Evolutionary conservation across 345 rosid genomes (phyloP).

Genomic region (Dipteronia sinensis): DNA sequence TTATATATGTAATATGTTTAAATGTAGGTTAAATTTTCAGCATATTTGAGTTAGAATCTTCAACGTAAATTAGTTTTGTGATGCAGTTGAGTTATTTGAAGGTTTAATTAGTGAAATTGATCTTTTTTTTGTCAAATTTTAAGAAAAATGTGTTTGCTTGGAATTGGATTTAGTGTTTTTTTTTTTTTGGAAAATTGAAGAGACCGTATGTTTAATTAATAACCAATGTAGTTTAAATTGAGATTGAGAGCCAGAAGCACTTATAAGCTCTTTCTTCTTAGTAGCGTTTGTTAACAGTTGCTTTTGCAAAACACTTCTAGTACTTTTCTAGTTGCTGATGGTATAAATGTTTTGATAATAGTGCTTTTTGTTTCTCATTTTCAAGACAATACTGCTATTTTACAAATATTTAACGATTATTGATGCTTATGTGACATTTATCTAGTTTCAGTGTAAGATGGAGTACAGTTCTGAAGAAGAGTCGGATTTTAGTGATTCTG

Average conservation of each 20-base stretch:
- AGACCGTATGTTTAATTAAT: neutral
- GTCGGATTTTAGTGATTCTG: constrained; percentile 84
- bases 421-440: neutral
- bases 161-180: neutral
- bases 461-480: constrained; percentile 63
- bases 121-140: too few relatives aligned
- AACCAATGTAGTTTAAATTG: neutral
- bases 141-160: neutral
- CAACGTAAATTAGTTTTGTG: neutral
- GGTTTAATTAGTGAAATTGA: neutral
- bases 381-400: neutral
- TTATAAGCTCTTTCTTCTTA: neutral
- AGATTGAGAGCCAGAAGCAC: neutral
- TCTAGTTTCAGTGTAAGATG: constrained; percentile 40
- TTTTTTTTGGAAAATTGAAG: neutral
- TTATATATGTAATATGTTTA: too few relatives aligned
- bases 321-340: neutral
- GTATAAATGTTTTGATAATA: neutral
- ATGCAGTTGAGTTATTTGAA: neutral
- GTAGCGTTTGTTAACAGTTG: neutral
- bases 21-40: neutral
- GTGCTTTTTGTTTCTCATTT: neutral
- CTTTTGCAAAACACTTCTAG: neutral
- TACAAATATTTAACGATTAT: neutral
- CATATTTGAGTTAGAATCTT: neutral